Evolutionary conservation across 306 rosid species (phyloP), one percentile per base, ranked within the genome.

Genomic region (Arachis stenosperma): DNA sequence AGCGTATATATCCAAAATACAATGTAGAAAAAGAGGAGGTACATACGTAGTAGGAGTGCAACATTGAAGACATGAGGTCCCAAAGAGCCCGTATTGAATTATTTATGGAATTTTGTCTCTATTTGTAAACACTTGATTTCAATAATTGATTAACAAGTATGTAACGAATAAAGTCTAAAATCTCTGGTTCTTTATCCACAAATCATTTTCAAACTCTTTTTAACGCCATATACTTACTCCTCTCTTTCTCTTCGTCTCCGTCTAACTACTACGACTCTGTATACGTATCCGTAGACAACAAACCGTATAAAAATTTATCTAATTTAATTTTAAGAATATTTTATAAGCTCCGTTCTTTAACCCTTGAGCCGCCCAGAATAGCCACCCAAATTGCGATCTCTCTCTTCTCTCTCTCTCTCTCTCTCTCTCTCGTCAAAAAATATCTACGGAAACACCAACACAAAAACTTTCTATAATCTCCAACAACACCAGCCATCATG

Each of bases 341-440:
- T 44, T 64, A 70, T 8, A 5, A 55, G n/a, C 5, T 0, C 42
- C 50, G 37, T 81, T 81, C 75, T 83, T 84, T 85, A 87, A 85
- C 75, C 84, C 88, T 85, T 22, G 71, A 80, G 90, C 97, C 93
- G 94, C 91, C 92, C 89, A 90, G 93, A 90, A 86, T 42, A 90
- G 90, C 96, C 93, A 90, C 87, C 91, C 96, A 90, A 87, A 63
- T 83, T 85, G 81, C 93, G 29, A 72, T 76, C 62, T 67, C 78
- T 84, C 86, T 83, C 75, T 65, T 65, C 78, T 70, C 66, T 70
- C 41, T 65, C 75, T 46, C 5, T 70, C 41, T 65, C 75, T 46
- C 5, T 56, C 76, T 70, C 65, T 65, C 76, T 67, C 78, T 50
- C 81, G 27, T 36, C 53, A 3, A 53, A 86, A 81, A 85, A 86